Base-by-base conservation (phyloP, 179 eudicot species). In the Beta lomatogona region DNA sequence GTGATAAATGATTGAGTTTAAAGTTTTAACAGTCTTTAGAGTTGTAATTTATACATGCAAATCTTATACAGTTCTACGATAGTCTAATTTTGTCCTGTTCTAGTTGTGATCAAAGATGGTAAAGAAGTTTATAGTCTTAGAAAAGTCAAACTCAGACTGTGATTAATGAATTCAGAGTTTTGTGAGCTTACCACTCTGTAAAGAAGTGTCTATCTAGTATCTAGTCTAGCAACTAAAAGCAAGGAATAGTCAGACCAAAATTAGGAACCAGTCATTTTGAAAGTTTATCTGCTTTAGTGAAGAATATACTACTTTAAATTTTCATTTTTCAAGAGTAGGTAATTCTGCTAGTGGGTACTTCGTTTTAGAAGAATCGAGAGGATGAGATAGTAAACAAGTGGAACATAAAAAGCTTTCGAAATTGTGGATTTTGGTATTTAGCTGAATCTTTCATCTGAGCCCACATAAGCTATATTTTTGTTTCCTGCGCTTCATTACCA, bases 381-480 rank as follows among this genome's bases (percentile, higher is more conserved):
- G 70, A 3, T 65, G 44, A 67, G 71, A 64, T 21, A 67, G n/a
- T 67, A 67, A 67, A 36, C 14, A 21, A 67, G 71, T 67, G 71
- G 71, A 9, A 21, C 6, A 67, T 67, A n/a, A 15, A 31, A 67
- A 36, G 71, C 71, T 67, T 67, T 76, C 53, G 61, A 10, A 22
- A 3, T 53, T 25, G 8, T 21, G 76, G 76, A 22, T 9, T 25
- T 53, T 73, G 19, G 79, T n/a, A 59, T 53, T 45, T 63, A 71
- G 71, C 8, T 63, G 41, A 46, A 77, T 61, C 71, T 77, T 77
- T 63, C 22, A 63, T 63, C 25, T 41, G 79, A 77, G 58, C 71
- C 71, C 79, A 77, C 71, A 63, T n/a, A 46, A 63, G 54, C 44
- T 46, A 77, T 31, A 63, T n/a, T 21, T 61, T 63, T 44, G 79